These are phyloP conservation scores for Serpula lacrymans DNA, from an alignment of 768 basidiomycete species.

Conservation along the genomic window DNA sequence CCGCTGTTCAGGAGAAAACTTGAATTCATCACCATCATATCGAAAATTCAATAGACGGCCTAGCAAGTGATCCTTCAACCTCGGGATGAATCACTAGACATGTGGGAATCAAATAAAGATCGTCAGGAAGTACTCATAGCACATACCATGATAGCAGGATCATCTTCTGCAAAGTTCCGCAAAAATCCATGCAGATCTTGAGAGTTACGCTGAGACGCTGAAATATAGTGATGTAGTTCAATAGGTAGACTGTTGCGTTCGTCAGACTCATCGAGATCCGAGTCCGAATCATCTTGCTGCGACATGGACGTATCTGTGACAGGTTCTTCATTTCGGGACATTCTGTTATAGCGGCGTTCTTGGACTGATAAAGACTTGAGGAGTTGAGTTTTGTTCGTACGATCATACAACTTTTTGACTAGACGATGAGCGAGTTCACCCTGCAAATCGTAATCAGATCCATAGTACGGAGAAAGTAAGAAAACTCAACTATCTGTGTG, in stretches of 20 bases:
- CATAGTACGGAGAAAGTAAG: neutral
- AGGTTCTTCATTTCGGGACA: too few species aligned
- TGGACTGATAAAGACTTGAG: slow-evolving; percentile 10
- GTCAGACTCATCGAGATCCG: too few species aligned
- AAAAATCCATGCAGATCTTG: slow-evolving; percentile 4
- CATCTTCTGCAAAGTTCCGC: neutral
- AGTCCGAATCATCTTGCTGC: too few species aligned
- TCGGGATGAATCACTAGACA: slow-evolving; percentile 13
- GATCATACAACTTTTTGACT: slow-evolving; percentile 25
- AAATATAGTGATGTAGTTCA: slow-evolving; percentile 5
- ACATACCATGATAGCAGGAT: slow-evolving; percentile 19
- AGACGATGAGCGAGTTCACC: slow-evolving; percentile 31
- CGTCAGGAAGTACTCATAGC: neutral
- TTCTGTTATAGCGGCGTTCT: too few species aligned
- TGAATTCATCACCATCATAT: slow-evolving; percentile 10
- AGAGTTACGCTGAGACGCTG: neutral
- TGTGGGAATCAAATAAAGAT: neutral
- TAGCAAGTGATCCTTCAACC: slow-evolving; percentile 20
- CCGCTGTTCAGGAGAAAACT: slow-evolving; percentile 7
- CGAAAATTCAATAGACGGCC: slow-evolving; percentile 8
- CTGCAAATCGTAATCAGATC: slow-evolving; percentile 12
- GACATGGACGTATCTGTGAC: too few species aligned
- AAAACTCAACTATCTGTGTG: slow-evolving; percentile 24
- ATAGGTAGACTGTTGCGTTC: neutral
- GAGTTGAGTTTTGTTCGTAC: slow-evolving; percentile 19